Conservation (phyloP, 495 filamentous ascomycete genomes). For the Penicillium longicatenatum region DNA sequence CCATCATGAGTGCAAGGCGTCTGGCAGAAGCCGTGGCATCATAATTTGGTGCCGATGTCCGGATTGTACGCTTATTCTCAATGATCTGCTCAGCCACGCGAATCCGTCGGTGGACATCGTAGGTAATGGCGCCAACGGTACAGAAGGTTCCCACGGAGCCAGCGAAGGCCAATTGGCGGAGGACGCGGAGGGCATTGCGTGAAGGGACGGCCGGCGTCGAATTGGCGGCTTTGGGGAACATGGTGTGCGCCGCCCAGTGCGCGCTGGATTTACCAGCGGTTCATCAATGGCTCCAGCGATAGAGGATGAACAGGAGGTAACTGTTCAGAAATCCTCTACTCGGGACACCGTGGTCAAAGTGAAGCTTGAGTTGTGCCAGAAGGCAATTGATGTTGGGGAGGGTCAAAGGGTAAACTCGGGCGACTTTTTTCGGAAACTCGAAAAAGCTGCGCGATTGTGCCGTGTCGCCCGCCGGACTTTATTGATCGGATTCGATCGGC, state of each 20-base stretch:
- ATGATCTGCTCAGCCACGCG: slow-evolving; percentile 44
- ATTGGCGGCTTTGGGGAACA: slow-evolving; percentile 37
- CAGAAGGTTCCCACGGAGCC: slow-evolving; percentile 46
- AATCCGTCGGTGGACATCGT: slow-evolving; percentile 46
- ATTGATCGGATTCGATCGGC: slow-evolving; percentile 20
- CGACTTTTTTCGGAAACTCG: slow-evolving; percentile 26
- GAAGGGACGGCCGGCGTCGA: slow-evolving; percentile 41
- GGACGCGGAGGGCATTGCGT: slow-evolving; percentile 47
- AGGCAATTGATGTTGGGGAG: slow-evolving; percentile 15
- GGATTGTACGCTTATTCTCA: slow-evolving; percentile 47
- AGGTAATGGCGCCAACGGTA: slow-evolving; percentile 43
- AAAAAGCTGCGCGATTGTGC: slow-evolving; percentile 22
- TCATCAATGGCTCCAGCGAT: slow-evolving; percentile 17
- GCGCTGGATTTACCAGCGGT: slow-evolving; percentile 26
- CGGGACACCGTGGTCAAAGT: not conserved
- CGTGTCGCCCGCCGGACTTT: slow-evolving; percentile 24
- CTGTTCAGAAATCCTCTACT: not conserved
- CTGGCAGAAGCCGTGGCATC: slow-evolving; percentile 46
- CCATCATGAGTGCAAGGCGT: slow-evolving; percentile 43
- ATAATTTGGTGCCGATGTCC: slow-evolving; percentile 47
- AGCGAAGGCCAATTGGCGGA: slow-evolving; percentile 46
- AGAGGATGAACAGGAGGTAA: not conserved
- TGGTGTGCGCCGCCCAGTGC: slow-evolving; percentile 32
- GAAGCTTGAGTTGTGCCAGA: not conserved
- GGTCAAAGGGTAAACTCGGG: slow-evolving; percentile 21